These are phyloP conservation scores for Camptophora hylomeconis DNA, from an alignment of 2,329 filamentous ascomycete genomes.

Conservation along the genomic window DNA sequence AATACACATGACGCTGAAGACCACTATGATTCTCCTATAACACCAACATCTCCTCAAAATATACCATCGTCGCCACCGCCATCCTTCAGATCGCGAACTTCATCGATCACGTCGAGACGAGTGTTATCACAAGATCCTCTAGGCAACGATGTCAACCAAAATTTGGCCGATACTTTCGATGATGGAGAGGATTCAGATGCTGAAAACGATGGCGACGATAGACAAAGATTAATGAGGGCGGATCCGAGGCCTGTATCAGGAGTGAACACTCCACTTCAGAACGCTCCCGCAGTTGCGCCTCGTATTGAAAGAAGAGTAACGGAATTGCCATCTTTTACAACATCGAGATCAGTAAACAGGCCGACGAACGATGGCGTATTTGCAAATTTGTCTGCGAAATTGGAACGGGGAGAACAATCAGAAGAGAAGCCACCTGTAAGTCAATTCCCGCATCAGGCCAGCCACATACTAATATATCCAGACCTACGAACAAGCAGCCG, in stretches of 20 bases:
- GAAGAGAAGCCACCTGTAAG: conserved; percentile 90
- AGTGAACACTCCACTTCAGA: not conserved
- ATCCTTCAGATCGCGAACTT: conserved; percentile 77
- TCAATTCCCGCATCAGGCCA: conserved; percentile 17
- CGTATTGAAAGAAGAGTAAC: conserved; percentile 36
- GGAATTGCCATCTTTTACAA: conserved; percentile 38
- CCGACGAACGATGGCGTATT: conserved; percentile 90
- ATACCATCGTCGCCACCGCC: conserved; percentile 41
- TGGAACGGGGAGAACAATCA: conserved; percentile 64
- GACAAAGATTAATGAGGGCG: conserved; percentile 72
- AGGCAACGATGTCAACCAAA: conserved; percentile 52
- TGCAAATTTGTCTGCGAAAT: conserved; percentile 85
- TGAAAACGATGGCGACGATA: conserved; percentile 65
- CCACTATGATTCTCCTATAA: conserved; percentile 17
- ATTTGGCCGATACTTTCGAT: conserved; percentile 88
- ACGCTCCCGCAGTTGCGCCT: conserved; percentile 6
- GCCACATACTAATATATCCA: conserved; percentile 32
- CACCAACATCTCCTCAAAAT: conserved; percentile 20
- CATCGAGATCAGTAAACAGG: conserved; percentile 23
- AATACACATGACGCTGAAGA: conserved; percentile 32
- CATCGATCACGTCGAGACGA: conserved; percentile 47
- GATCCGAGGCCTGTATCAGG: conserved; percentile 21
- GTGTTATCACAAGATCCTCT: conserved; percentile 40
- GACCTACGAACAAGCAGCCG: conserved; percentile 97
- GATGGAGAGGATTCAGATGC: conserved; percentile 60